Evolutionary conservation across 2,329 filamentous ascomycete species (phyloP), one percentile per base, ranked within the genome.

Genomic region (Colletotrichum orchidophilum): DNA sequence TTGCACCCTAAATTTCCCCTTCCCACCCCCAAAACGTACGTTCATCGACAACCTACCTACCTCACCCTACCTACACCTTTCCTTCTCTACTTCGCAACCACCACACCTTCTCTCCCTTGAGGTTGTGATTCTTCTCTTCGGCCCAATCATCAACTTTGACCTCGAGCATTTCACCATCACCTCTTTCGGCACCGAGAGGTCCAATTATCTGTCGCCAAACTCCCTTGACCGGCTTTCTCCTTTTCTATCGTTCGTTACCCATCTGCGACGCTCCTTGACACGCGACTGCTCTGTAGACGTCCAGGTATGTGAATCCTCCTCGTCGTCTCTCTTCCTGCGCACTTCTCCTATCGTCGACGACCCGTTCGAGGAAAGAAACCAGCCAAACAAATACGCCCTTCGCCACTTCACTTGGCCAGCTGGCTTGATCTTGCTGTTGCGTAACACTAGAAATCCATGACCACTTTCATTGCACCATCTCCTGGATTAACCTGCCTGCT

Each of bases 181-280:
- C 68, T 71, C 68, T 54, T 46, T 66, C 31, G 57, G 64, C 46
- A 49, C 27, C 65, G 52, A 21, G 13, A 68, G 59, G 54, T 52
- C 53, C 53, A 55, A 69, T 69, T 27, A 59, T 63, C 65, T 67
- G 24, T 29, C 42, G 53, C 46, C 65, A 69, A 58, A 46, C 69
- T 31, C 59, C 53, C 42, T 50, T 35, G 35, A 53, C 33, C 61
- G 24, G 52, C 26, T 46, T 75, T 65, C 74, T 57, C 75, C 75
- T 76, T 74, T 61, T 46, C 73, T 77, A 74, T 73, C 74, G 68
- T 71, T 70, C 58, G 55, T 70, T 70, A 50, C 72, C 73, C 72
- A 75, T 73, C 73, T 76, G 76, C 77, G 75, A 77, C 78, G 75
- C 76, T 75, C 74, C 77, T 71, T 76, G 76, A 81, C 77, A 81